Conservation (phyloP, 495 filamentous ascomycete species). For the Penicillium bovifimosum region DNA sequence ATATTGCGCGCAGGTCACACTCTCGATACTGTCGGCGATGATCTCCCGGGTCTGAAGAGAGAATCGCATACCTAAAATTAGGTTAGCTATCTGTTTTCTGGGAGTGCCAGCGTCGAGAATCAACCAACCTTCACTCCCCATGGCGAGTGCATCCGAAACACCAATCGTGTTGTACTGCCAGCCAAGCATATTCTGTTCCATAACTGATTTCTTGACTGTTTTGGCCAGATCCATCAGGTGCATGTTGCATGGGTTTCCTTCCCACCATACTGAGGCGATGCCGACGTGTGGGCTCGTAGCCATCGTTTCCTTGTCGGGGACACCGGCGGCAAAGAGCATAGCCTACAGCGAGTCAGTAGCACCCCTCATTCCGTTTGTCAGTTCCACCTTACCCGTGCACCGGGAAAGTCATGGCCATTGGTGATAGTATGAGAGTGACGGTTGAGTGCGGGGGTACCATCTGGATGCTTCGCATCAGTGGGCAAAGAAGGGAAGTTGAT, state of each 20-base stretch:
- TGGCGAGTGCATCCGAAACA: conserved; percentile 90
- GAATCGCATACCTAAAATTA: conserved; percentile 76
- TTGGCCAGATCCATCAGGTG: conserved; percentile 78
- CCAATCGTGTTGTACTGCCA: conserved; percentile 96
- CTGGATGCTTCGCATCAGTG: conserved; percentile 47
- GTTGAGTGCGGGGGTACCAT: conserved; percentile 63
- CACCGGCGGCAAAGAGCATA: conserved; percentile 93
- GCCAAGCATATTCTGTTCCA: conserved; percentile 80
- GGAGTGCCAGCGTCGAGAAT: not conserved
- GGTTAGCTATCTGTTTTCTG: not conserved
- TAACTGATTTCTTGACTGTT: conserved; percentile 77
- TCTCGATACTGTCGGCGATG: conserved; percentile 93
- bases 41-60: conserved; percentile 93
- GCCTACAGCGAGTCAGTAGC: conserved; percentile 48
- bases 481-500: conserved; percentile 58
- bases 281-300: conserved; percentile 88
- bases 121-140: conserved; percentile 81
- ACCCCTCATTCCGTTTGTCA: not conserved
- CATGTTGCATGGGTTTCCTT: conserved; percentile 88
- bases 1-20: conserved; percentile 78
- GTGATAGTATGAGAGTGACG: conserved; percentile 68
- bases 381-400: conserved; percentile 64
- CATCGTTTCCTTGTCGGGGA: conserved; percentile 80
- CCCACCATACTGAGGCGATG: conserved; percentile 91
- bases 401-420: conserved; percentile 85